Percentiles rank a stretch among this genome's conserved stretches.
phyloP scores from a whole-genome alignment of 2,329 filamentous ascomycete genomes.

The Penicillium sp. region DNA sequence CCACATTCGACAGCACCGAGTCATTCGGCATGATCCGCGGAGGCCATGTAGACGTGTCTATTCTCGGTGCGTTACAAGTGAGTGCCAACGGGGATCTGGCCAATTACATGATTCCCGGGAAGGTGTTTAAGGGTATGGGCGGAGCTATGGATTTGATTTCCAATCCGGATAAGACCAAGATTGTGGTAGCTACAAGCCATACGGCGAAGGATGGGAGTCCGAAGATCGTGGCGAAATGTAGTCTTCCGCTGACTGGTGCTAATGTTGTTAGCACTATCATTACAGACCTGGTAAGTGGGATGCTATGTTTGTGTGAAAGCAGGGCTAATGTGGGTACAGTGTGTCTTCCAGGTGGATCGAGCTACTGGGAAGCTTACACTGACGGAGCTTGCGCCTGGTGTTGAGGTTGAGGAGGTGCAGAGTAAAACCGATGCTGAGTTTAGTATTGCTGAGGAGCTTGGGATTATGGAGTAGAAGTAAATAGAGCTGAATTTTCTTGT shows the following conservation, averaged over 20 bases:
- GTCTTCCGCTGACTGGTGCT: slow-evolving; percentile 62
- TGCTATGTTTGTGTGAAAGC: background rate
- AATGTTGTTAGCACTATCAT: slow-evolving; percentile 68
- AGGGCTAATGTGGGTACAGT: slow-evolving; percentile 48
- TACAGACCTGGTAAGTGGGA: slow-evolving; percentile 63
- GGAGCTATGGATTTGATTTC: slow-evolving; percentile 71
- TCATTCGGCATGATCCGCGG: slow-evolving; percentile 85
- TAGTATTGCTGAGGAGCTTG: slow-evolving; percentile 56
- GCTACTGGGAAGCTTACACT: slow-evolving; percentile 47
- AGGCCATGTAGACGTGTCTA: slow-evolving; percentile 77
- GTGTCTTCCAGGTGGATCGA: slow-evolving; percentile 70
- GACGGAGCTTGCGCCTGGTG: slow-evolving; percentile 66
- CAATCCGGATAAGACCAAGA: slow-evolving; percentile 67
- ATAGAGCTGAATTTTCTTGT: background rate
- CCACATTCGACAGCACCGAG: slow-evolving; percentile 74
- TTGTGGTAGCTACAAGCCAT: slow-evolving; percentile 68
- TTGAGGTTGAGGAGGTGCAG: slow-evolving; percentile 64
- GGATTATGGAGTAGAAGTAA: slow-evolving; percentile 47
- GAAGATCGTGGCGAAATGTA: slow-evolving; percentile 64
- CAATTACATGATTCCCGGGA: slow-evolving; percentile 88
- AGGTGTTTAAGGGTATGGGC: slow-evolving; percentile 82
- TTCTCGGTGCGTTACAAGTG: slow-evolving; percentile 78
- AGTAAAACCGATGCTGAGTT: slow-evolving; percentile 69
- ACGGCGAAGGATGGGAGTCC: slow-evolving; percentile 64
- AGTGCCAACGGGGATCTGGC: slow-evolving; percentile 74